phyloP scores from a whole-genome alignment of 768 basidiomycete species.

The Naganishia randhawae region DNA sequence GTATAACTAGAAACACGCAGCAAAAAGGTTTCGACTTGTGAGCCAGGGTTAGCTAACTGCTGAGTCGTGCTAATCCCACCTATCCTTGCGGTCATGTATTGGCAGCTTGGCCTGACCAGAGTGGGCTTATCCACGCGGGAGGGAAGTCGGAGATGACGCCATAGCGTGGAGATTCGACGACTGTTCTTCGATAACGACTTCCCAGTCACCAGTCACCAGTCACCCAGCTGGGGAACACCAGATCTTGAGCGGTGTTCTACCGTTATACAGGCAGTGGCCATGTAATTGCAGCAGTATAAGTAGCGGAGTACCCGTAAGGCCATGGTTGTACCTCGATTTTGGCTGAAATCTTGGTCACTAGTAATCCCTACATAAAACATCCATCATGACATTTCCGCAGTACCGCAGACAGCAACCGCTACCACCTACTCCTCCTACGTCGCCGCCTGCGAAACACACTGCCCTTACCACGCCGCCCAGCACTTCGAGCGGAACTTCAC shows the following conservation, averaged over 20 bases:
- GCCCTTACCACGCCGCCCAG: neutral
- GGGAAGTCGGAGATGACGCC: neutral
- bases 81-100: too few relatives aligned
- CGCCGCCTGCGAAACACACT: conserved; percentile 7
- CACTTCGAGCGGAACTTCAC: neutral
- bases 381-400: neutral
- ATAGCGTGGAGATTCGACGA: neutral
- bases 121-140: too few relatives aligned
- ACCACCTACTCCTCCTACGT: conserved; percentile 3
- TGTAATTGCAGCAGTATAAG: neutral
- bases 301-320: neutral
- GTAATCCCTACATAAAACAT: neutral
- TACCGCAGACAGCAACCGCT: conserved; percentile 1
- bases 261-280: too few relatives aligned
- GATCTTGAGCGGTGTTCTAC: neutral
- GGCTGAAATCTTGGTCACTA: neutral
- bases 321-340: neutral
- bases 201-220: neutral
- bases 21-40: too few relatives aligned
- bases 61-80: neutral
- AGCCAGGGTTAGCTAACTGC: too few relatives aligned
- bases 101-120: too few relatives aligned
- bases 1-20: too few relatives aligned
- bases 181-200: conserved; percentile 4
- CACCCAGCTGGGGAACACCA: neutral